These are phyloP conservation scores for Saccharomyces paradoxus DNA, from an alignment of 805 yeast species.

Conservation along the genomic window DNA sequence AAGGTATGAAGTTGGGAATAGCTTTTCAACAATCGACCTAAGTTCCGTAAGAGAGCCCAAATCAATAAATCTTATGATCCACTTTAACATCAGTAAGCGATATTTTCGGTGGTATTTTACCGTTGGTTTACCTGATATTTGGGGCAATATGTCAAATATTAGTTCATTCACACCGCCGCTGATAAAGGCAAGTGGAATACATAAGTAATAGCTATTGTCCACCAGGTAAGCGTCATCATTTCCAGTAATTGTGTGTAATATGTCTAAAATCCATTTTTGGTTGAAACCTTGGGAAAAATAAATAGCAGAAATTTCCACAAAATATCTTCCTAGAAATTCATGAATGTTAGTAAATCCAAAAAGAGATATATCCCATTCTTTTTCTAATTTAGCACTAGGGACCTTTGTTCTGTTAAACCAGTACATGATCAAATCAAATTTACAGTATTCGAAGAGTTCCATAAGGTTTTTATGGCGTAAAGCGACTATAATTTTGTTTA, in stretches of 20 bases:
- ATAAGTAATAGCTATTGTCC: constrained; percentile 8
- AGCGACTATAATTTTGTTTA: constrained; percentile 5
- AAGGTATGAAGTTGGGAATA: neutral
- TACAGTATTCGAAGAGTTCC: constrained; percentile 19
- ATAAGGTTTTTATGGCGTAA: neutral
- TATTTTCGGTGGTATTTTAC: constrained; percentile 1
- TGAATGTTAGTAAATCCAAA: constrained; percentile 16
- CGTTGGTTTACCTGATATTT: constrained; percentile 7
- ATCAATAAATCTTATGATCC: constrained; percentile 13
- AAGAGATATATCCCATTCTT: constrained; percentile 13
- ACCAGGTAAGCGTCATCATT: constrained; percentile 10
- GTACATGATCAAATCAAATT: constrained; percentile 14
- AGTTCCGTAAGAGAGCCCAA: constrained; percentile 12
- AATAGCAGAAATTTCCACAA: constrained; percentile 14
- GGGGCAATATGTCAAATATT: neutral
- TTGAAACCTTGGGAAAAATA: constrained; percentile 13
- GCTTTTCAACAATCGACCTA: constrained; percentile 1
- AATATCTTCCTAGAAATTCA: constrained; percentile 10
- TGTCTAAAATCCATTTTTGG: constrained; percentile 3
- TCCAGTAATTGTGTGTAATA: constrained; percentile 3
- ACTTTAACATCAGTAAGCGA: constrained; percentile 4
- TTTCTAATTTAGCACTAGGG: neutral
- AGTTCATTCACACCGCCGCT: constrained; percentile 6
- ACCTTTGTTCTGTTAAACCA: constrained; percentile 10
- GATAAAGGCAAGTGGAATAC: constrained; percentile 15